Percentiles rank a stretch among this genome's conserved stretches.
Evolutionary conservation across 768 basidiomycete genomes (phyloP).

Genomic region (Tricholoma furcatifolium): DNA sequence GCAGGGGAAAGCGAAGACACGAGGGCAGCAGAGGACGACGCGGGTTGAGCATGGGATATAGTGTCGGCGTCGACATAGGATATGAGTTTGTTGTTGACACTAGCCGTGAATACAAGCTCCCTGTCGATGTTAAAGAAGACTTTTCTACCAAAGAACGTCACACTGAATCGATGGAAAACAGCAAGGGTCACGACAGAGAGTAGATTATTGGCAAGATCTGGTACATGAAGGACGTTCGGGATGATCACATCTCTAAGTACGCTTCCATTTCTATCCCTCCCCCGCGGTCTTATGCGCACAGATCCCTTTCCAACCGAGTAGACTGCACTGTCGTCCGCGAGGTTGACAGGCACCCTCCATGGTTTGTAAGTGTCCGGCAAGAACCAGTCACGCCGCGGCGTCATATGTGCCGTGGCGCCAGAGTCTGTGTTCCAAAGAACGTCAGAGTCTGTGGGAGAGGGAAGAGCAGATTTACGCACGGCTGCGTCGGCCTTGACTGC

Average conservation of each 20-base stretch:
- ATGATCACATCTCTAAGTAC: slow-evolving; percentile 9
- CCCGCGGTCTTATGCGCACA: background rate
- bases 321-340: too few species aligned
- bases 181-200: slow-evolving; percentile 5
- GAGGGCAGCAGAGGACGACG: too few species aligned
- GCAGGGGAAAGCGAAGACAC: too few species aligned
- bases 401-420: too few species aligned
- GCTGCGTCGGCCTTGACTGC: background rate
- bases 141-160: background rate
- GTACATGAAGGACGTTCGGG: slow-evolving; percentile 10
- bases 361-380: background rate
- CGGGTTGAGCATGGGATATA: too few species aligned
- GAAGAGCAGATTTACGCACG: background rate
- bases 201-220: slow-evolving; percentile 5
- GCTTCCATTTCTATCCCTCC: background rate
- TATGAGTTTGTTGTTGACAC: too few species aligned
- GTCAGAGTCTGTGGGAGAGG: background rate
- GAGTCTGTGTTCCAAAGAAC: too few species aligned
- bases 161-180: background rate
- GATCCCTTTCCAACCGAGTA: background rate
- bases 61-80: background rate
- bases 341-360: slow-evolving; percentile 1
- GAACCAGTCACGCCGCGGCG: background rate
- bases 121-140: background rate
- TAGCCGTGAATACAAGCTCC: background rate